These are phyloP conservation scores for Rhizodiscina lignyota DNA, from an alignment of 495 filamentous ascomycete species.

Conservation along the genomic window DNA sequence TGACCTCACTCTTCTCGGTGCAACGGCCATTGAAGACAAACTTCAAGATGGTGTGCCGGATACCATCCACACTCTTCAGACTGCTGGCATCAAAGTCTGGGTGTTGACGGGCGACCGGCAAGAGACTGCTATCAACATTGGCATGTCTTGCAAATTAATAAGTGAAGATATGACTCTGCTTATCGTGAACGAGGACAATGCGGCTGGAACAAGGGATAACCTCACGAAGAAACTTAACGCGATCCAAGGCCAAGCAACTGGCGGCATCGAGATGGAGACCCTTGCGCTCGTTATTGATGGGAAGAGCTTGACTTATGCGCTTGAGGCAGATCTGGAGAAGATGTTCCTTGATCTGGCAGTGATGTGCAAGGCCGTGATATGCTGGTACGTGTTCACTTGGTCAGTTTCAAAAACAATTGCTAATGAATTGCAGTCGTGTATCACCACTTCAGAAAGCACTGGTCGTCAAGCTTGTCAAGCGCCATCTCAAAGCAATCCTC, in stretches of 20 bases:
- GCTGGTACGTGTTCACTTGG: slow-evolving; percentile 42
- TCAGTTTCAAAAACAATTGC: slow-evolving; percentile 3
- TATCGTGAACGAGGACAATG: slow-evolving; percentile 81
- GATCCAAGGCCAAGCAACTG: slow-evolving; percentile 56
- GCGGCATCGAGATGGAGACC: slow-evolving; percentile 63
- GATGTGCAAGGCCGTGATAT: slow-evolving; percentile 95
- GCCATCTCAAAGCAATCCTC: slow-evolving; percentile 56
- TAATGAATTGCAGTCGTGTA: slow-evolving; percentile 46
- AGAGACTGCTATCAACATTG: slow-evolving; percentile 98
- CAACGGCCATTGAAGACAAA: slow-evolving; percentile 94
- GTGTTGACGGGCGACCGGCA: slow-evolving; percentile 96
- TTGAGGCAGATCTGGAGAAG: slow-evolving; percentile 90
- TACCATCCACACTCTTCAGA: slow-evolving; percentile 93
- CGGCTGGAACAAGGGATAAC: slow-evolving; percentile 63
- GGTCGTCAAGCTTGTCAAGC: slow-evolving; percentile 97
- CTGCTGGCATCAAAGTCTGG: slow-evolving; percentile 97
- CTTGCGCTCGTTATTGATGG: slow-evolving; percentile 96
- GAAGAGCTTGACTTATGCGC: slow-evolving; percentile 80
- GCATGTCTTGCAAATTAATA: slow-evolving; percentile 98
- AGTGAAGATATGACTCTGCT: slow-evolving; percentile 97
- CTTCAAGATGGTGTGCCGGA: slow-evolving; percentile 96
- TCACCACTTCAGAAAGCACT: slow-evolving; percentile 97
- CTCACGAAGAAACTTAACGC: slow-evolving; percentile 85
- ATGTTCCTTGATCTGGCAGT: slow-evolving; percentile 85
- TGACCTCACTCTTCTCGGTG: slow-evolving; percentile 78